phyloP scores from a whole-genome alignment of 2,329 filamentous ascomycete species.

The Aspergillus sp. region DNA sequence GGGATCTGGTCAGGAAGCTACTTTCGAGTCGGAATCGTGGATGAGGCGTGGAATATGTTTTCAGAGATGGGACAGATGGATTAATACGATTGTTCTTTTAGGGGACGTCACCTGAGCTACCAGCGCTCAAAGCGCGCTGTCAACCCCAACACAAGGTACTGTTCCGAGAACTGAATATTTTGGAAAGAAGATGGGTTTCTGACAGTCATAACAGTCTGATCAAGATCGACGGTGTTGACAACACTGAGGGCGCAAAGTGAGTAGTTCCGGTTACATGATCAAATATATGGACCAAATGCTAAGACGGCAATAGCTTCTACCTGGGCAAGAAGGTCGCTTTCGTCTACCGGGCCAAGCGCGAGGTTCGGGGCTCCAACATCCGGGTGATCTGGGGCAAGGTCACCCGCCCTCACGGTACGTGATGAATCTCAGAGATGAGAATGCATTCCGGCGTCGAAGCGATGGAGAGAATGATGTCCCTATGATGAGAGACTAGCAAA shows the following conservation, averaged over 20 bases:
- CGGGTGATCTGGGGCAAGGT: slow-evolving; percentile 99
- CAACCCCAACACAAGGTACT: slow-evolving; percentile 73
- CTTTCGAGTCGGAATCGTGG: slow-evolving; percentile 13
- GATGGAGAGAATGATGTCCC: neutral
- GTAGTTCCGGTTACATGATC: slow-evolving; percentile 13
- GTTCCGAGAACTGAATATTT: slow-evolving; percentile 14
- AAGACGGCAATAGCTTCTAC: slow-evolving; percentile 68
- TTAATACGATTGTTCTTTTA: slow-evolving; percentile 48
- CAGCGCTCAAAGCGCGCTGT: slow-evolving; percentile 91
- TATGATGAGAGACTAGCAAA: neutral
- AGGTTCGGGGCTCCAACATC: slow-evolving; percentile 97
- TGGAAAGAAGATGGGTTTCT: slow-evolving; percentile 20
- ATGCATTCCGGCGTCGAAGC: neutral
- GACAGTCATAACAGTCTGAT: slow-evolving; percentile 64
- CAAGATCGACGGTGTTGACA: slow-evolving; percentile 98
- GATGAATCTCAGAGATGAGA: slow-evolving; percentile 5
- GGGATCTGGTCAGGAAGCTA: slow-evolving; percentile 6
- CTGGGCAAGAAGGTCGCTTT: slow-evolving; percentile 98
- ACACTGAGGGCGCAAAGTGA: slow-evolving; percentile 83
- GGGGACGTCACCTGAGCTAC: slow-evolving; percentile 98
- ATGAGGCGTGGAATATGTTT: slow-evolving; percentile 11
- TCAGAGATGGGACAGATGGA: slow-evolving; percentile 20
- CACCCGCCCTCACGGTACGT: slow-evolving; percentile 87
- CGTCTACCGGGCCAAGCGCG: slow-evolving; percentile 93
- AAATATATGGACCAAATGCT: slow-evolving; percentile 16